These are phyloP conservation scores for Fusarium chuoi DNA, from an alignment of 2,329 filamentous ascomycete genomes.

Conservation along the genomic window DNA sequence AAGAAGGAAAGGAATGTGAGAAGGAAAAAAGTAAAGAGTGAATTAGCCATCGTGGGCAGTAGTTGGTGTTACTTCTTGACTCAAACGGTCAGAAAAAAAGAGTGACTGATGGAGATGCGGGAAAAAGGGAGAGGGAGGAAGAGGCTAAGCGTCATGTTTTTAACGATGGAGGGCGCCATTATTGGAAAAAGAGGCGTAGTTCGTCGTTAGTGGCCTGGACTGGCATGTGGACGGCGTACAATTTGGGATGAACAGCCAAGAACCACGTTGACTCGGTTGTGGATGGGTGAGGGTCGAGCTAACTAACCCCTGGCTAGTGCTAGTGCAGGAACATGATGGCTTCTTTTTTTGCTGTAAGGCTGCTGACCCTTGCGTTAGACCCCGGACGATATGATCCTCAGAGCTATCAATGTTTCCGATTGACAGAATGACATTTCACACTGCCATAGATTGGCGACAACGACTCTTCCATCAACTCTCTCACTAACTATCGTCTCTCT, in stretches of 20 bases:
- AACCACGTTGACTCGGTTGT: not conserved
- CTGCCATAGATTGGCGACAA: not conserved
- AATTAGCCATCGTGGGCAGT: constrained; percentile 34
- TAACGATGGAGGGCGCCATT: constrained; percentile 6
- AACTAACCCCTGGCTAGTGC: constrained; percentile 16
- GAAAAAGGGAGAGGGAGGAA: not conserved
- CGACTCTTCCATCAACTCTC: not conserved
- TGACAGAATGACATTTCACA: not conserved
- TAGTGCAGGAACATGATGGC: constrained; percentile 18
- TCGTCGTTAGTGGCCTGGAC: not conserved
- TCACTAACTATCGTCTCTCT: too few species aligned
- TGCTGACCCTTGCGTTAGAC: not conserved
- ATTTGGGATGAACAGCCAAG: constrained; percentile 6
- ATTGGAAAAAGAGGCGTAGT: constrained; percentile 22
- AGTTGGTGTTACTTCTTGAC: not conserved
- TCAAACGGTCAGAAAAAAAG: not conserved
- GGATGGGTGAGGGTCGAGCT: not conserved
- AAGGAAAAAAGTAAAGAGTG: constrained; percentile 38
- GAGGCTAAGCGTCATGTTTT: constrained; percentile 14
- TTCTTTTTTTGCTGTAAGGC: constrained; percentile 18
- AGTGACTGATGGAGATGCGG: not conserved
- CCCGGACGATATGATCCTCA: not conserved
- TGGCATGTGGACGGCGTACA: constrained; percentile 32
- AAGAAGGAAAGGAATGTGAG: constrained; percentile 27
- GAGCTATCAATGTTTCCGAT: not conserved